These are phyloP conservation scores for Pseudonitzschia pungens DNA, from an alignment of 108 stramenopile genomes.

Conservation along the genomic window DNA sequence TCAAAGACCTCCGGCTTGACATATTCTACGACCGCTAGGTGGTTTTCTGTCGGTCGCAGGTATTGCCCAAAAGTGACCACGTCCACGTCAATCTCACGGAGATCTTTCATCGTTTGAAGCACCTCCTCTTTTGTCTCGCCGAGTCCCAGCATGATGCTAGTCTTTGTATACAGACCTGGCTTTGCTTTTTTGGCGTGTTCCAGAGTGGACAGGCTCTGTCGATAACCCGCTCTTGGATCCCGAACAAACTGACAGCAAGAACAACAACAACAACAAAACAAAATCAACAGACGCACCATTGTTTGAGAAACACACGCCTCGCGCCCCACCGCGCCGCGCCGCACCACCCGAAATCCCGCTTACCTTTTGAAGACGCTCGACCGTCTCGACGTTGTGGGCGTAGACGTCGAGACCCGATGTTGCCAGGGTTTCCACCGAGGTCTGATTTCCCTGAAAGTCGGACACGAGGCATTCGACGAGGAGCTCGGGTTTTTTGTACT, in stretches of 20 bases:
- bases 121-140: constrained; percentile 98
- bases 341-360: not conserved
- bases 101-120: constrained; percentile 92
- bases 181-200: constrained; percentile 84
- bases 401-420: constrained; percentile 96
- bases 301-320: constrained; percentile 22
- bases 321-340: not conserved
- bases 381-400: constrained; percentile 99
- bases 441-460: constrained; percentile 90
- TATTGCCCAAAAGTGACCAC: constrained; percentile 99
- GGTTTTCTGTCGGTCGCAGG: constrained; percentile 93
- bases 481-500: constrained; percentile 84
- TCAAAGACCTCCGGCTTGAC: constrained; percentile 96
- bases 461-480: constrained; percentile 97
- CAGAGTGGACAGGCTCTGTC: constrained; percentile 88
- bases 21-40: constrained; percentile 95
- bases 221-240: constrained; percentile 91
- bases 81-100: constrained; percentile 89
- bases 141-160: constrained; percentile 97
- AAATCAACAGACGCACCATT: not conserved
- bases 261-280: no score
- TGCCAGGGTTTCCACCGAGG: constrained; percentile 80
- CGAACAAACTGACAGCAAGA: constrained; percentile 84
- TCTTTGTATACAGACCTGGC: constrained; percentile 91
- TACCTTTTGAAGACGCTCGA: constrained; percentile 87